These are phyloP conservation scores for Clitoria ternatea DNA, from an alignment of 306 rosid species.

Conservation along the genomic window DNA sequence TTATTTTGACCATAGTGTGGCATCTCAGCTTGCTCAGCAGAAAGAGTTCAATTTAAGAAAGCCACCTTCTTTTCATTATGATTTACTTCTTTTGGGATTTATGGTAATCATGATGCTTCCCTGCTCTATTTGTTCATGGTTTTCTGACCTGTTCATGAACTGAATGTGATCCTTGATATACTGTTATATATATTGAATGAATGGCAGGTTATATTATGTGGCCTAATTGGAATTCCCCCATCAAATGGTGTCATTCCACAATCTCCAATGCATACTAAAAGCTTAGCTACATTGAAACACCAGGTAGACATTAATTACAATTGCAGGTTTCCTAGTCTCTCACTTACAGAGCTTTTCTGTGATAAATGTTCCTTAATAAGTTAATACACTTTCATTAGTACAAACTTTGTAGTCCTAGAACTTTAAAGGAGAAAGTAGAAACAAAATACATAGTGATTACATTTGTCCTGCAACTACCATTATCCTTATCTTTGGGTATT, in stretches of 20 bases:
- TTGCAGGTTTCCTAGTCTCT: background rate
- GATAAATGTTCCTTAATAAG: background rate
- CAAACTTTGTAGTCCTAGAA: background rate
- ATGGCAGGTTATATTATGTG: constrained; percentile 72
- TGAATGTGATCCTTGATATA: background rate
- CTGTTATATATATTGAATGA: constrained; percentile 17
- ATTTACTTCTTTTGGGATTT: constrained; percentile 76
- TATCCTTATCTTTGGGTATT: constrained; percentile 5
- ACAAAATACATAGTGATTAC: background rate
- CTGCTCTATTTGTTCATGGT: background rate
- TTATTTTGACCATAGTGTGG: constrained; percentile 87
- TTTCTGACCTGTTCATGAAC: background rate
- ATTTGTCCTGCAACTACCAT: background rate
- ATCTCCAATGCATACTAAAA: constrained; percentile 84
- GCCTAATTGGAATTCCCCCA: constrained; percentile 76
- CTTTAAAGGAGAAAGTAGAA: background rate
- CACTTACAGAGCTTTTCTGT: constrained; percentile 6
- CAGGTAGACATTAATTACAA: constrained; percentile 44
- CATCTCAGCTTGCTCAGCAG: constrained; percentile 89
- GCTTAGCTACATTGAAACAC: constrained; percentile 77
- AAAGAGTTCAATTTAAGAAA: constrained; percentile 76
- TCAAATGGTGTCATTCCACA: constrained; percentile 87
- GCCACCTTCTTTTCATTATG: constrained; percentile 79
- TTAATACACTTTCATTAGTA: background rate
- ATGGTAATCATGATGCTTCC: constrained; percentile 49